Base-by-base conservation (phyloP, 495 filamentous ascomycete species). In the Lepidopterella palustris region DNA sequence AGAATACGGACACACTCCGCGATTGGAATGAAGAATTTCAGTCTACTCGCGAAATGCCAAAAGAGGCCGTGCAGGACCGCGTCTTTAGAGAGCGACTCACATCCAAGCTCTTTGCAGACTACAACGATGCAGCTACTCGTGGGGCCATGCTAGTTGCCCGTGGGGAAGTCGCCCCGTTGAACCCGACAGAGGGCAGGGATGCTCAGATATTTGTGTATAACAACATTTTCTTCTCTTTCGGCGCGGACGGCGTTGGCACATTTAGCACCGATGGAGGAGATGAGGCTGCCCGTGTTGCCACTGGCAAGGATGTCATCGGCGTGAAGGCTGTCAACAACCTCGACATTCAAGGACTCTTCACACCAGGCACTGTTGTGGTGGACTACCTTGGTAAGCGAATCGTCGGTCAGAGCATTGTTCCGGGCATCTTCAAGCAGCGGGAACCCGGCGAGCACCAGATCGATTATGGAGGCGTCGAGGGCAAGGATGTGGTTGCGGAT, bases 1-100 rank as follows among this genome's bases (percentile, higher is more conserved):
- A 99, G 63, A 95, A 90, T 64, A 86, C 90, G 0, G 95, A 99
- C 64, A 92, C 93, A 0, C 74, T 99, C 64, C 82, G 95, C 23
- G 95, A 99, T 72, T 99, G 95, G 90, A 99, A 99, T 68, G 95
- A 99, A 72, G 95, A 99, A 68, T 96, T 99, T 72, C 95, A 97
- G 69, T 95, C 92, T 5, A 96, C 93, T 3, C 84, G 89, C 66
- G 95, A 99, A 68, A 80, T 97, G 52, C 90, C 91, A 29, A 90
- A 88, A 67, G 92, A 97, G 47, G 88, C 84, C 29, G 88, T 97
- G 20, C 92, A 97, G 69, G 93, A 99, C 65, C 87, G 93, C 24
- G 91, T 99, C 23, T 97, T 97, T 80, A 82, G 93, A 25, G 93
- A 99, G 69, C 84, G 95, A 1, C 78, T 99, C 59, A 89, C 91